Percentiles rank a stretch among this genome's conserved stretches.
These are phyloP conservation scores for Sutorius eximius DNA, from an alignment of 1,284 basidiomycete genomes.

Conservation along the genomic window DNA sequence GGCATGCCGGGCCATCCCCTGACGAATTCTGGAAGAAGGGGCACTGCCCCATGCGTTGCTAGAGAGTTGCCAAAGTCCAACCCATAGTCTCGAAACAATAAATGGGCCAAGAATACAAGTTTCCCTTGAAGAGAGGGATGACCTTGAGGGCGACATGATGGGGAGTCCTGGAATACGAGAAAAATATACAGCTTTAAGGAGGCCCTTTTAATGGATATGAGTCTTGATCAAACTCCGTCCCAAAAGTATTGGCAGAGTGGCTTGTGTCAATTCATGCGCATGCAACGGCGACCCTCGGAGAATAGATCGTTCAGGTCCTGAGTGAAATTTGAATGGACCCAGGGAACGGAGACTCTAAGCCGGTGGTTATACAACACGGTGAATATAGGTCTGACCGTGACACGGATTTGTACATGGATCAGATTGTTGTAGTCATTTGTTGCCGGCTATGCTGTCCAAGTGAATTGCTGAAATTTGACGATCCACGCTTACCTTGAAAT, in stretches of 20 bases:
- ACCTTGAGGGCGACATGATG: conserved; percentile 24
- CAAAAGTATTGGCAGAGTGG: conserved; percentile 16
- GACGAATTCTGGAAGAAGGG: conserved; percentile 60
- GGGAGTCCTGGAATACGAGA: conserved; percentile 6
- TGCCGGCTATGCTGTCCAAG: conserved; percentile 21
- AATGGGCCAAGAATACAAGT: conserved; percentile 62
- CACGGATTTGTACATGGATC: conserved; percentile 5
- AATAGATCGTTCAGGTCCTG: conserved; percentile 6
- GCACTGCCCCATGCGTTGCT: conserved; percentile 81
- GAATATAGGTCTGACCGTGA: conserved; percentile 15
- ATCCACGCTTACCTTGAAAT: conserved; percentile 31
- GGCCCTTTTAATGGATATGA: conserved; percentile 25
- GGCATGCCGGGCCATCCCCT: conserved; percentile 64
- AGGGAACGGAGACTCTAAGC: background rate
- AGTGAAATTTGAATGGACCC: background rate
- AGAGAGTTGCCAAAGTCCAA: conserved; percentile 81
- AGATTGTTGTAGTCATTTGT: conserved; percentile 8
- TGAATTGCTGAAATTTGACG: conserved; percentile 19
- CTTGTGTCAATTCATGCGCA: background rate
- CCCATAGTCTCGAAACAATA: conserved; percentile 65
- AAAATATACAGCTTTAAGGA: conserved; percentile 1
- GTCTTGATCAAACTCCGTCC: conserved; percentile 36
- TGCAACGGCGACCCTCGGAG: conserved; percentile 4
- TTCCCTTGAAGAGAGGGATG: conserved; percentile 37
- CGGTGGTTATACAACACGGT: conserved; percentile 14